phyloP scores from a whole-genome alignment of 768 basidiomycete species.

The Multifurca ochricompacta region DNA sequence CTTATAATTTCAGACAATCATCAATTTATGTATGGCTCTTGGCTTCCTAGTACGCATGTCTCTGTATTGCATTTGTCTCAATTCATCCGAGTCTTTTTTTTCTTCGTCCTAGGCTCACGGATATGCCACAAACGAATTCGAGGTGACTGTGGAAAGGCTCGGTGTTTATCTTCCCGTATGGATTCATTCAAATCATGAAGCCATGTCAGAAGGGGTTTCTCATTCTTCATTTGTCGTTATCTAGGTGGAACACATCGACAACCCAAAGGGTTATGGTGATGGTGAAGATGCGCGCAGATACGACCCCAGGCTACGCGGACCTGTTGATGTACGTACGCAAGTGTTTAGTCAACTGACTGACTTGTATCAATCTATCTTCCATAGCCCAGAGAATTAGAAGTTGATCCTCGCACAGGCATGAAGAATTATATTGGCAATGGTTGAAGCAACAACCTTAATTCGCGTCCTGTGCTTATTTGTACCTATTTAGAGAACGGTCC shows the following conservation, averaged over 20 bases:
- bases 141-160: conserved; percentile 76
- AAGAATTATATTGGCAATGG: conserved; percentile 48
- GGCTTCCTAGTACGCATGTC: conserved; percentile 65
- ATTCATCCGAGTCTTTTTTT: not conserved
- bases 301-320: conserved; percentile 68
- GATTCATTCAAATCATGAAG: conserved; percentile 16
- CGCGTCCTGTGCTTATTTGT: not conserved
- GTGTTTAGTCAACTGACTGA: not conserved
- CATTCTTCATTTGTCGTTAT: not conserved
- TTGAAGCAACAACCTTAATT: not conserved
- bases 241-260: conserved; percentile 84
- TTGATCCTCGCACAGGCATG: conserved; percentile 85
- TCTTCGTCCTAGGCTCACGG: conserved; percentile 50
- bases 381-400: conserved; percentile 72
- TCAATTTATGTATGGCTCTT: conserved; percentile 84
- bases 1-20: conserved; percentile 50
- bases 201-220: not conserved
- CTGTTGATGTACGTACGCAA: conserved; percentile 57
- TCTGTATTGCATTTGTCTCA: not conserved
- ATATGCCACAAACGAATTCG: conserved; percentile 77
- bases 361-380: not conserved
- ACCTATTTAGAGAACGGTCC: conserved; percentile 44
- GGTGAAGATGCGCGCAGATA: conserved; percentile 77
- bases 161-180: conserved; percentile 77
- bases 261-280: conserved; percentile 83